These are phyloP conservation scores for Halteria grandinella DNA, from an alignment of 73 alveolate species.

Conservation along the genomic window DNA sequence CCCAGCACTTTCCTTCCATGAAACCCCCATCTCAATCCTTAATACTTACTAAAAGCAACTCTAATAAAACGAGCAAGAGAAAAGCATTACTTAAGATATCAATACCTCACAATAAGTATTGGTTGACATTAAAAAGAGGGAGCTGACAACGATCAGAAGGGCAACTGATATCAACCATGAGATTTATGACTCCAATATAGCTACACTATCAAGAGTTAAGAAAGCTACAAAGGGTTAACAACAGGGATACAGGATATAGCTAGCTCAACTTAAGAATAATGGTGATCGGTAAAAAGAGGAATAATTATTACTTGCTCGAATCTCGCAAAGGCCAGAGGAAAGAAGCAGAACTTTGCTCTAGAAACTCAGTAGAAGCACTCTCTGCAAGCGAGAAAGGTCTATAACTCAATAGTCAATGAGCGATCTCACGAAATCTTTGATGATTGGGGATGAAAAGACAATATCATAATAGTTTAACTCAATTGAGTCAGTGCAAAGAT, in stretches of 20 bases:
- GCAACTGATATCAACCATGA: too few species aligned
- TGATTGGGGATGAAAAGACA: background rate
- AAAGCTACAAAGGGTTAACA: too few species aligned
- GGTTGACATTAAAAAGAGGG: constrained; percentile 22
- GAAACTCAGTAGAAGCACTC: background rate
- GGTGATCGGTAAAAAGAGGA: background rate
- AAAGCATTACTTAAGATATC: too few species aligned
- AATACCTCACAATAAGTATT: constrained; percentile 25
- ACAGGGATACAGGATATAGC: too few species aligned
- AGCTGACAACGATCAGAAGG: too few species aligned
- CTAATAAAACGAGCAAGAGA: too few species aligned
- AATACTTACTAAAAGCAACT: too few species aligned
- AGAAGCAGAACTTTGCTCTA: background rate
- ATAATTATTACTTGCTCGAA: background rate
- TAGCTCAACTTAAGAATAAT: background rate
- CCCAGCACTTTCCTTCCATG: too few species aligned
- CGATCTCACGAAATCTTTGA: background rate
- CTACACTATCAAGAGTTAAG: too few species aligned
- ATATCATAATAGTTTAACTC: background rate
- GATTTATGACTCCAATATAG: too few species aligned
- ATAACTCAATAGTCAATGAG: background rate
- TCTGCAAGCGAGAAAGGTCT: background rate
- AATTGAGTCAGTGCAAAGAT: background rate
- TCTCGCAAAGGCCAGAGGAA: too few species aligned
- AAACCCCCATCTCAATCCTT: too few species aligned